These are phyloP conservation scores for Colletotrichum sublineola DNA, from an alignment of 2,329 filamentous ascomycete species.

Conservation along the genomic window DNA sequence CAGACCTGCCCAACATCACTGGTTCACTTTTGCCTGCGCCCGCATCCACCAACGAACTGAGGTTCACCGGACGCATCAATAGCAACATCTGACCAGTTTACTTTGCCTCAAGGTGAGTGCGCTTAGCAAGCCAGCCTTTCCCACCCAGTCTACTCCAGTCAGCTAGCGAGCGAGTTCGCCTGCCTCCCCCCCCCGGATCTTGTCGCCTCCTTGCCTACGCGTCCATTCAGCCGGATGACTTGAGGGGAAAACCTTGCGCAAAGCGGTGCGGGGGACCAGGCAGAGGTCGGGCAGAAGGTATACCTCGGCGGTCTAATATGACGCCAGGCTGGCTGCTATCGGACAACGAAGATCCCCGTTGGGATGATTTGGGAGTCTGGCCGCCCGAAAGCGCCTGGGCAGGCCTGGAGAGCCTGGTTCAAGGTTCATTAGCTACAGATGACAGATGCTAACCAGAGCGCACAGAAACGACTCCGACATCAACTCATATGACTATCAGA, in stretches of 20 bases:
- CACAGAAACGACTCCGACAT: constrained; percentile 37
- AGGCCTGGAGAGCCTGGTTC: constrained; percentile 34
- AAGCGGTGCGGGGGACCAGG: constrained; percentile 29
- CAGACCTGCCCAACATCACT: constrained; percentile 35
- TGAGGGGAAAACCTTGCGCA: constrained; percentile 31
- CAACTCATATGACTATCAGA: constrained; percentile 44
- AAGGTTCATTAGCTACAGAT: constrained; percentile 42
- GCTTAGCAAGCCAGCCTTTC: constrained; percentile 1
- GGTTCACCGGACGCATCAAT: constrained; percentile 17
- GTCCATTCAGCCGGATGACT: constrained; percentile 13
- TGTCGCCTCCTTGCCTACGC: constrained; percentile 11
- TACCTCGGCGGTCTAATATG: constrained; percentile 24
- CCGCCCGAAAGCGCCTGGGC: neutral
- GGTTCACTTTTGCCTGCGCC: constrained; percentile 24
- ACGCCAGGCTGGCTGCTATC: constrained; percentile 18
- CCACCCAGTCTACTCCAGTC: constrained; percentile 10
- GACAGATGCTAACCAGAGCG: constrained; percentile 43
- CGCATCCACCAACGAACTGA: constrained; percentile 20
- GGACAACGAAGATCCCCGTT: constrained; percentile 42
- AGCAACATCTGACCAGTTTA: constrained; percentile 12
- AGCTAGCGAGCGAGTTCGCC: neutral
- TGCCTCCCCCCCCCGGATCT: neutral
- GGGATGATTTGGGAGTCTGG: constrained; percentile 25
- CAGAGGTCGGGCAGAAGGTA: constrained; percentile 26
- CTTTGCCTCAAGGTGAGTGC: constrained; percentile 19